These are phyloP conservation scores for Ramaria rubella DNA, from an alignment of 768 basidiomycete species.

Conservation along the genomic window DNA sequence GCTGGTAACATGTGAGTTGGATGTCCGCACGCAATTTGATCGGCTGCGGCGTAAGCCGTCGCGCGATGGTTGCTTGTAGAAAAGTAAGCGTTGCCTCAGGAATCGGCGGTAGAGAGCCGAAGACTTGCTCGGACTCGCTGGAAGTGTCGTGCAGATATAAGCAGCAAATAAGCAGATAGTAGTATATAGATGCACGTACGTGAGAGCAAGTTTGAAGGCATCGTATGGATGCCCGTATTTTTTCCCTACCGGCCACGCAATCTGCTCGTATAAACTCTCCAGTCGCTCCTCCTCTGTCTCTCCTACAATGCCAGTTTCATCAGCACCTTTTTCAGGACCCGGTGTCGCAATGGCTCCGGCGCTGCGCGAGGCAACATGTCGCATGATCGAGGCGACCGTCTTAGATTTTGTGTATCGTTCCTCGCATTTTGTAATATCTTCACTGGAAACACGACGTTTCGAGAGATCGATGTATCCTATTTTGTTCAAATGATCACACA, in stretches of 20 bases:
- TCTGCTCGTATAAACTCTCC: conserved; percentile 81
- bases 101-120: conserved; percentile 58
- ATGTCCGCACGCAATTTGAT: conserved; percentile 98
- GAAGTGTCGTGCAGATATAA: background rate
- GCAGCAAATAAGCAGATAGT: background rate
- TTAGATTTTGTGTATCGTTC: conserved; percentile 98
- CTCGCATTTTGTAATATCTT: conserved; percentile 98
- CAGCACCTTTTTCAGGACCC: conserved; percentile 37
- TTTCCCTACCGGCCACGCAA: conserved; percentile 89
- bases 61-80: conserved; percentile 79
- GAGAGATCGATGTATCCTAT: conserved; percentile 97
- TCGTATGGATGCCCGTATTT: conserved; percentile 96
- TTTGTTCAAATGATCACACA: background rate
- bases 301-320: conserved; percentile 34
- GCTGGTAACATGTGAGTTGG: conserved; percentile 93
- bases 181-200: conserved; percentile 44
- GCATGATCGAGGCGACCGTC: conserved; percentile 87
- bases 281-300: conserved; percentile 71
- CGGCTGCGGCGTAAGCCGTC: conserved; percentile 93
- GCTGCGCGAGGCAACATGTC: conserved; percentile 70
- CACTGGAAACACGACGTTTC: conserved; percentile 94
- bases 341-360: conserved; percentile 27
- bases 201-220: conserved; percentile 94
- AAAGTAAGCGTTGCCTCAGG: conserved; percentile 51
- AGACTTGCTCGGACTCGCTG: conserved; percentile 77